Evolutionary conservation across 805 yeast genomes (phyloP), one percentile per base, ranked within the genome.

Genomic region (Maudiozyma turicensis): DNA sequence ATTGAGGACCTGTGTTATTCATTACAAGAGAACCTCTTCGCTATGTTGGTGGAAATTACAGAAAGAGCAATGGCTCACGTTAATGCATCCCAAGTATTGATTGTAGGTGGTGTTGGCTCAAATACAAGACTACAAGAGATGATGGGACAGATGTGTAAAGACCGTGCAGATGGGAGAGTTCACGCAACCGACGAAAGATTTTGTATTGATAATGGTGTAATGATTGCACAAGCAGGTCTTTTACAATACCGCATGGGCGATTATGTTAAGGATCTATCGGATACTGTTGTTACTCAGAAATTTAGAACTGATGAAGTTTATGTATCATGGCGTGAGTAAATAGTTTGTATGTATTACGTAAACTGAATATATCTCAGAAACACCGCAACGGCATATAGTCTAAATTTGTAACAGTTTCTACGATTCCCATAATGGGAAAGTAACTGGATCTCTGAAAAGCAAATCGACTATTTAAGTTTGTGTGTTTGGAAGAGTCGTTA

Each of bases 51-150:
- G 14, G 99, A 93, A 66, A 93, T 93, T 57, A 93, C 99, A 0
- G 99, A 93, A 63, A 74, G 99, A 39, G 99, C 99, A 2, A 86
- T 93, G 95, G 99, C 99, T 0, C 99, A 93, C 61, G 98, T 91
- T 3, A 82, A 83, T 57, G 77, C 95, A 3, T 77, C 78, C 52
- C 95, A 90, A 64, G 99, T 93, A 15, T 72, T 93, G 45, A 87
- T 93, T 46, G 99, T 93, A 2, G 99, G 99, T 10, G 99, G 99
- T 28, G 99, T 93, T n/a, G 99, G 99, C 0, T 88, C 95, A 57
- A 93, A 93, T 61, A 84, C 81, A 55, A 67, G 98, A 52, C 70
- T 93, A 52, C 99, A 93, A 64, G 82, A 86, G 58, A 93, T 93
- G 99, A 93, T 93, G 99, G 86, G 77, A n/a, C 68, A 76, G 43